phyloP scores from a whole-genome alignment of 371 early-diverging fungal species.

The Fennellomyces sp. region DNA sequence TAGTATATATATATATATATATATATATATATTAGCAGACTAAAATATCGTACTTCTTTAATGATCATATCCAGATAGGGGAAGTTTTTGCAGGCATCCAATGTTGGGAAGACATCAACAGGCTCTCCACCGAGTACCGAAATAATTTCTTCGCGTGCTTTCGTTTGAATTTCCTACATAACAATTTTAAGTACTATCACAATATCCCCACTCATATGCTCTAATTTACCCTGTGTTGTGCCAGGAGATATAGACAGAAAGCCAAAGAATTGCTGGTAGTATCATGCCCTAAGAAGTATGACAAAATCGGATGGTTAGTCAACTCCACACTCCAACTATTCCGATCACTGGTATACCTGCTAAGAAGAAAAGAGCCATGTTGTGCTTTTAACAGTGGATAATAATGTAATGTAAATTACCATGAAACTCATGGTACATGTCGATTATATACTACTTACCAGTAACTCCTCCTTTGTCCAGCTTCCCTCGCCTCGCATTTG shows the following conservation, averaged over 20 bases:
- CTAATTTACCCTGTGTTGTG: constrained; percentile 8
- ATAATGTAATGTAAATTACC: background rate
- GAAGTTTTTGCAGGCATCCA: constrained; percentile 20
- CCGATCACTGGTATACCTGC: constrained; percentile 13
- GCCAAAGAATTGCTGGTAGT: constrained; percentile 28
- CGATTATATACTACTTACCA: constrained; percentile 7
- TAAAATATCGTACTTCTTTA: constrained; percentile 18
- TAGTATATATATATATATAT: no score
- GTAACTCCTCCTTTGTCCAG: constrained; percentile 22
- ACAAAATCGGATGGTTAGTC: background rate
- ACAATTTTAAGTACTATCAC: background rate
- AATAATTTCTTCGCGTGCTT: constrained; percentile 20
- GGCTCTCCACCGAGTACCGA: constrained; percentile 19
- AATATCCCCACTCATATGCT: background rate
- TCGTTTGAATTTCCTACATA: constrained; percentile 16
- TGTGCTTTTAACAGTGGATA: background rate
- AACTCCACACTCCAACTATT: background rate
- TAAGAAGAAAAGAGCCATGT: constrained; percentile 6
- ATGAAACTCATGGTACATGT: background rate
- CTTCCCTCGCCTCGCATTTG: constrained; percentile 21
- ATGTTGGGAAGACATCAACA: constrained; percentile 24
- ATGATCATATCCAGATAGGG: constrained; percentile 23
- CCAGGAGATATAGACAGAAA: constrained; percentile 27
- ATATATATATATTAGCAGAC: background rate
- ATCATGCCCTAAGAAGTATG: constrained; percentile 25